phyloP scores from a whole-genome alignment of 73 alveolate species.

The Tetrahymena thermophila region DNA sequence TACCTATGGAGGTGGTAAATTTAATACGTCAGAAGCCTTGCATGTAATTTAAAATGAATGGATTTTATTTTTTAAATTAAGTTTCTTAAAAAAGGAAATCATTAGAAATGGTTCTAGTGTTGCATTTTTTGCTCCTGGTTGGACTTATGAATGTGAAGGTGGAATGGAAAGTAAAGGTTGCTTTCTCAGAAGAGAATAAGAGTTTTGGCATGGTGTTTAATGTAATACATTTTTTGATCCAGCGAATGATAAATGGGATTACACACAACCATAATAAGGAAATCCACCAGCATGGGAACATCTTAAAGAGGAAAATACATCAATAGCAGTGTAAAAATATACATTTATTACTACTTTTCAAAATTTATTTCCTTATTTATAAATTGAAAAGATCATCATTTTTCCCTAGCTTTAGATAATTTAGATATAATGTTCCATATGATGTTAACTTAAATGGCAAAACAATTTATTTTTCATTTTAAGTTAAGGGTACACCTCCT shows the following conservation, averaged over 20 bases:
- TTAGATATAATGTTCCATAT: background rate
- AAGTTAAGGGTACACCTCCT: slow-evolving; percentile 57
- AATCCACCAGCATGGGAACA: slow-evolving; percentile 21
- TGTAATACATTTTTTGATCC: slow-evolving; percentile 23
- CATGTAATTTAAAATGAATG: background rate
- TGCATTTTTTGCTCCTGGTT: slow-evolving; percentile 65
- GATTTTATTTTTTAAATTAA: background rate
- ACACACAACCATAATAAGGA: background rate
- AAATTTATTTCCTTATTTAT: too few relatives aligned
- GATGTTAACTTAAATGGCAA: slow-evolving; percentile 3
- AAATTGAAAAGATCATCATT: slow-evolving; percentile 4
- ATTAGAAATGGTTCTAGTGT: slow-evolving; percentile 25
- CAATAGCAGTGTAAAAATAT: slow-evolving; percentile 12
- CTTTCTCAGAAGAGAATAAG: slow-evolving; percentile 39
- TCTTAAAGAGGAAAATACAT: slow-evolving; percentile 19
- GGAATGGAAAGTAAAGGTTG: slow-evolving; percentile 4
- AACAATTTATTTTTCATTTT: slow-evolving; percentile 12
- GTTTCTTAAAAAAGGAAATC: slow-evolving; percentile 6
- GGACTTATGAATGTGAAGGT: slow-evolving; percentile 41
- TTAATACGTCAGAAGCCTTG: slow-evolving; percentile 48
- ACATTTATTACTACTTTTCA: background rate
- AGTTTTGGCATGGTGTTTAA: slow-evolving; percentile 60
- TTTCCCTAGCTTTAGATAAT: slow-evolving; percentile 24
- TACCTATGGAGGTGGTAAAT: slow-evolving; percentile 67
- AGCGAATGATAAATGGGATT: background rate